phyloP scores from a whole-genome alignment of 73 alveolate genomes.

The Symbiodinium pilosum region DNA sequence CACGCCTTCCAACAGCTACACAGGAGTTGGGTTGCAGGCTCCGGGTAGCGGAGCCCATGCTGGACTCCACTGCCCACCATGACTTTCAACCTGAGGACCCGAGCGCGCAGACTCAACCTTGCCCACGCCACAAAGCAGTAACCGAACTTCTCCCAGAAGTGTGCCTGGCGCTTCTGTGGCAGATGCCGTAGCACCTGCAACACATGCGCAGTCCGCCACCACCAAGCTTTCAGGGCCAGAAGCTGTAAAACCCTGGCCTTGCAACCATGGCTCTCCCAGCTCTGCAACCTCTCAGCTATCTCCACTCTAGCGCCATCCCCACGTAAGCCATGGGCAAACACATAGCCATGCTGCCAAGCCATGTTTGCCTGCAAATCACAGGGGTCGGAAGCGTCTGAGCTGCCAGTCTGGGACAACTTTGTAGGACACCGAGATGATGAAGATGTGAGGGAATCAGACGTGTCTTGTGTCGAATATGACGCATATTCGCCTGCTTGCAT shows the following conservation, averaged over 20 bases:
- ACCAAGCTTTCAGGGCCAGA: not conserved
- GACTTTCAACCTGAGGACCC: not conserved
- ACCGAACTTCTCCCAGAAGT: not conserved
- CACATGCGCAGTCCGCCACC: not conserved
- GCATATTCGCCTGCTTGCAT: not conserved
- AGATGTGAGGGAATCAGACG: not conserved
- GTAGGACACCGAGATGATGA: not conserved
- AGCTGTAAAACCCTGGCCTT: not conserved
- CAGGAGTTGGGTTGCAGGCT: not conserved
- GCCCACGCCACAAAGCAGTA: not conserved
- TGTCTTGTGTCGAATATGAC: not conserved
- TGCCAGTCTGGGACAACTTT: not conserved
- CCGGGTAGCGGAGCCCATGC: not conserved
- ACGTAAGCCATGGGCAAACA: no score
- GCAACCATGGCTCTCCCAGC: not conserved
- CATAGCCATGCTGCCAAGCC: no score
- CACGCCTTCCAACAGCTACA: slow-evolving; percentile 1
- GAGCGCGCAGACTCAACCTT: not conserved
- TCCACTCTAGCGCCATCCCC: not conserved
- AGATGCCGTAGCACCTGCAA: not conserved
- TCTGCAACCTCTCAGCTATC: not conserved
- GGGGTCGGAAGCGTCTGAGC: not conserved
- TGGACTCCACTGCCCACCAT: not conserved
- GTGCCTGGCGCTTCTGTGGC: not conserved
- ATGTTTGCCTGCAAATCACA: not conserved